These are phyloP conservation scores for Russula emetica DNA, from an alignment of 768 basidiomycete species.

Conservation along the genomic window DNA sequence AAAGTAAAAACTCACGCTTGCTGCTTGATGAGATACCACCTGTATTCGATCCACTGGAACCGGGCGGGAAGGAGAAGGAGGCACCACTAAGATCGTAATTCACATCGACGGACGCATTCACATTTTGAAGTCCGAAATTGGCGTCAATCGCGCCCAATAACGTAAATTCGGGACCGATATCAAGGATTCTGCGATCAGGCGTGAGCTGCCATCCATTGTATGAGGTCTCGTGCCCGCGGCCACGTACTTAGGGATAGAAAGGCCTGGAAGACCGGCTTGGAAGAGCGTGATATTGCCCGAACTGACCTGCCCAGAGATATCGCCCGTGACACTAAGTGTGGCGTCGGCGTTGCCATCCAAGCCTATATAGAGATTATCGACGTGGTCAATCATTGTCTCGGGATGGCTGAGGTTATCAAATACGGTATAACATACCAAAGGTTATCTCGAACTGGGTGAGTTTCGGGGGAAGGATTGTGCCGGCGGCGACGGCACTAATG, in stretches of 20 bases:
- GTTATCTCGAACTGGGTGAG: constrained; percentile 11
- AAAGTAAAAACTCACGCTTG: not conserved
- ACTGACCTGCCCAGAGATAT: not conserved
- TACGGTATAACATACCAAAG: constrained; percentile 4
- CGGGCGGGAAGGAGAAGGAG: not conserved
- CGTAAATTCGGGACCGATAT: not conserved
- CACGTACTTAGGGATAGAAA: not conserved
- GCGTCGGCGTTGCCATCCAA: constrained; percentile 1
- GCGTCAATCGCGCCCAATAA: not conserved
- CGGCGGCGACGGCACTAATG: constrained; percentile 15
- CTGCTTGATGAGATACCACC: not conserved
- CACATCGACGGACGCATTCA: not conserved
- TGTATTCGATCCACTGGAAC: not conserved
- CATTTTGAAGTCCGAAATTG: not conserved
- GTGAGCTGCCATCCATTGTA: not conserved
- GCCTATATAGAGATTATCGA: constrained; percentile 10
- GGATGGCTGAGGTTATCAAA: not conserved
- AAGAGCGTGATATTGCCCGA: not conserved
- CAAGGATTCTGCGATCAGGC: not conserved
- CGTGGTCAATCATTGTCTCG: constrained; percentile 22
- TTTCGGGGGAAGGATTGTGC: constrained; percentile 15
- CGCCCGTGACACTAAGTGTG: not conserved
- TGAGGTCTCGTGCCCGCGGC: not conserved
- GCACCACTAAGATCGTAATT: not conserved
- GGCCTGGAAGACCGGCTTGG: not conserved